These are phyloP conservation scores for Eucalyptus decipiens DNA, from an alignment of 345 rosid species.

Conservation along the genomic window DNA sequence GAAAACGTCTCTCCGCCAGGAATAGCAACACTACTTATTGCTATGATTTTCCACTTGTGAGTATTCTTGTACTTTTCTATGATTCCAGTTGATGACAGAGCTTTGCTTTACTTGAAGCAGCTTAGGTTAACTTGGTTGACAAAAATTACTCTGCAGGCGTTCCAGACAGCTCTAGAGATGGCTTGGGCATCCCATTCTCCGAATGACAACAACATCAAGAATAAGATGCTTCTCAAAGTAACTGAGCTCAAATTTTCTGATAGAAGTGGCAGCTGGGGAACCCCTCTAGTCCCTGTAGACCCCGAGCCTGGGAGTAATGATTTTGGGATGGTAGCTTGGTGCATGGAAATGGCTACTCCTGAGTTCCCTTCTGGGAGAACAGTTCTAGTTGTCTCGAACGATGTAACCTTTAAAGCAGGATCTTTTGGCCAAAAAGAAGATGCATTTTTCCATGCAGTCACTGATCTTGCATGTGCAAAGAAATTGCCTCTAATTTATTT, in stretches of 20 bases:
- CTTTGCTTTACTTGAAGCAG: not conserved
- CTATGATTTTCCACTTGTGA: slow-evolving; percentile 94
- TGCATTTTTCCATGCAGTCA: slow-evolving; percentile 88
- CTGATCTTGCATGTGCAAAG: slow-evolving; percentile 84
- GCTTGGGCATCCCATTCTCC: slow-evolving; percentile 67
- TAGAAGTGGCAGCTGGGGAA: slow-evolving; percentile 52
- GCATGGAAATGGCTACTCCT: slow-evolving; percentile 82
- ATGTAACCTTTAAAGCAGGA: slow-evolving; percentile 96
- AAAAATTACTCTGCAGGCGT: slow-evolving; percentile 51
- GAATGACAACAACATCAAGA: slow-evolving; percentile 31
- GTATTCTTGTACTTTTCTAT: slow-evolving; percentile 7
- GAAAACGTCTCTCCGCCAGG: slow-evolving; percentile 82
- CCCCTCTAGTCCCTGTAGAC: slow-evolving; percentile 52
- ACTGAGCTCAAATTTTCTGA: slow-evolving; percentile 79
- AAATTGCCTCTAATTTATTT: slow-evolving; percentile 89
- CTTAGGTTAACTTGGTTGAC: not conserved
- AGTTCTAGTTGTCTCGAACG: slow-evolving; percentile 72
- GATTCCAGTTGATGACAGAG: not conserved
- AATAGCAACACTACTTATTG: slow-evolving; percentile 84
- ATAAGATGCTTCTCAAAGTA: slow-evolving; percentile 37
- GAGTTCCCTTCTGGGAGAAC: slow-evolving; percentile 95
- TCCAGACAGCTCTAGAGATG: slow-evolving; percentile 69
- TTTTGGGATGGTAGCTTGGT: slow-evolving; percentile 98
- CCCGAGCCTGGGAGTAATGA: slow-evolving; percentile 75
- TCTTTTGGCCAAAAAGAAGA: slow-evolving; percentile 99